Base-by-base conservation (phyloP, 305 asterid species). In the Withania somnifera region DNA sequence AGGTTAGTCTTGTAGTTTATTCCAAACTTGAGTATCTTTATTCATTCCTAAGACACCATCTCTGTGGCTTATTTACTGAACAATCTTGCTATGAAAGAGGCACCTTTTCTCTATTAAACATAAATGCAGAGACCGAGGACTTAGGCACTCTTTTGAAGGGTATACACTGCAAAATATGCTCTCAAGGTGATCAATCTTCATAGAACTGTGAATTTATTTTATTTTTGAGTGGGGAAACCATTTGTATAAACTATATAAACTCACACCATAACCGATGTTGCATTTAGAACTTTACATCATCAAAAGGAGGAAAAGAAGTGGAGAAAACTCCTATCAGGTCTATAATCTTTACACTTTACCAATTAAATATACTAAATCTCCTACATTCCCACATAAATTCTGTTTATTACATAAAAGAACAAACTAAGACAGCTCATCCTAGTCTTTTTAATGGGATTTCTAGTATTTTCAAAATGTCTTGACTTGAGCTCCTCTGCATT, bases 61-160 rank as follows among this genome's bases (percentile, higher is more conserved):
- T 50, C 40, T 75, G 79, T 11, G 1, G 40, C 61, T 50, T 47
- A 26, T 75, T 30, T 50, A 75, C 60, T 47, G 79, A 7, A 75
- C 45, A 75, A 26, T 24, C 3, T 73, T 73, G 57, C 26, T 50
- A 26, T 75, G 45, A 75, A 75, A 26, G 79, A 75, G 22, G 61
- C 28, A 24, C 22, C 61, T 47, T 17, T 75, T 75, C 36, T 34
- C 28, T 34, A 5, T 66, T 34, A 66, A 66, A 66, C 76, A 34
- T 50, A 40, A 53, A 30, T 87, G 79, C 88, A 93, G 97, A 93
- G 87, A 92, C 98, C 26, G 98, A 93, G 86, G 91, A 87, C 95
- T 93, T 32, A 97, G 98, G 24, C 98, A 93, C 85, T 93, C 98
- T 17, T 92, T 93, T 86, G 98, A 97, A 78, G 97, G 97, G 36